Percentiles rank a stretch among this genome's conserved stretches.
phyloP scores from a whole-genome alignment of 352 stramenopile genomes.

The Phytophthora ramorum region DNA sequence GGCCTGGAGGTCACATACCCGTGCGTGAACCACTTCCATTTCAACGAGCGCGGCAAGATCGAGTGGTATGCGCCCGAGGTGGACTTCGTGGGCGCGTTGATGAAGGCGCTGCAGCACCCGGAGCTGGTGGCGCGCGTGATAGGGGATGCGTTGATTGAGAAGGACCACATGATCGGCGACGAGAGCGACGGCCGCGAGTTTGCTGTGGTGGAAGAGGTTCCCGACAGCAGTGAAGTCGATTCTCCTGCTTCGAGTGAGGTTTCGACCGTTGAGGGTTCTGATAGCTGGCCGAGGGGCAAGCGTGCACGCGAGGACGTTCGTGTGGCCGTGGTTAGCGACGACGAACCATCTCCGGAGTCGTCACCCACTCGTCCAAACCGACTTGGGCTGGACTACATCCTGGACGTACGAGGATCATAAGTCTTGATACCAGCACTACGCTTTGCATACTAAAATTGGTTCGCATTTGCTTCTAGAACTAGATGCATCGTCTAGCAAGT shows the following conservation, averaged over 20 bases:
- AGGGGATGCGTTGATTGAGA: constrained; percentile 38
- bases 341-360: constrained; percentile 7
- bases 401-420: background rate
- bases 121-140: constrained; percentile 34
- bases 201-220: background rate
- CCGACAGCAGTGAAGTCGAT: background rate
- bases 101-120: constrained; percentile 34
- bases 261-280: background rate
- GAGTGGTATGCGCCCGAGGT: constrained; percentile 44
- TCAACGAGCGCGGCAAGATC: constrained; percentile 45
- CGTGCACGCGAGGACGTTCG: background rate
- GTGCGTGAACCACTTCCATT: constrained; percentile 50
- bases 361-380: background rate
- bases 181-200: constrained; percentile 18
- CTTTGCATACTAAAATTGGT: too few relatives aligned
- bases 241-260: background rate
- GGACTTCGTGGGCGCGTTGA: constrained; percentile 41
- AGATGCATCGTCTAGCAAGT: too few relatives aligned
- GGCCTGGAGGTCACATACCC: constrained; percentile 45
- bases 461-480: too few relatives aligned
- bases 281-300: background rate
- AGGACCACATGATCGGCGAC: constrained; percentile 47
- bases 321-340: constrained; percentile 14
- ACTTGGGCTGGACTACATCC: constrained; percentile 13
- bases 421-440: background rate